These are phyloP conservation scores for Entomortierella parvispora DNA, from an alignment of 192 early-diverging fungal genomes.

Conservation along the genomic window DNA sequence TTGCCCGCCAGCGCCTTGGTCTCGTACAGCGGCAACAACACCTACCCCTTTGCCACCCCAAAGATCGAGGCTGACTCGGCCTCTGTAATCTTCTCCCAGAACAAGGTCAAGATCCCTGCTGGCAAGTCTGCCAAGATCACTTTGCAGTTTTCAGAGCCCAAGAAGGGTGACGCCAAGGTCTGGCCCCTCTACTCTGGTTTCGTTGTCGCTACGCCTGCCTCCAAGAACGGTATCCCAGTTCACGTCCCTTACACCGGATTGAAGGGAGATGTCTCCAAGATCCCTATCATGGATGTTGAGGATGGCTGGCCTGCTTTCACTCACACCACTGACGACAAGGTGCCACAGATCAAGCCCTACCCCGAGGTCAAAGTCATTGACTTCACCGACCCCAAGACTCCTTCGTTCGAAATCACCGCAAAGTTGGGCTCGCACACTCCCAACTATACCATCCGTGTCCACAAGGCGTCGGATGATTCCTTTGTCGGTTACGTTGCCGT, in stretches of 20 bases:
- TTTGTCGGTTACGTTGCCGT: constrained; percentile 2
- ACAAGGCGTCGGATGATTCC: background rate
- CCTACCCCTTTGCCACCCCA: constrained; percentile 15
- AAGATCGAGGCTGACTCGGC: constrained; percentile 33
- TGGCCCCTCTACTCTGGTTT: constrained; percentile 32
- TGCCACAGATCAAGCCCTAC: background rate
- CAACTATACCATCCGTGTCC: constrained; percentile 8
- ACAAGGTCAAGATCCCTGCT: constrained; percentile 40
- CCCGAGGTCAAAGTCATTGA: background rate
- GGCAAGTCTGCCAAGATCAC: constrained; percentile 40
- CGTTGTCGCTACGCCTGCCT: constrained; percentile 17
- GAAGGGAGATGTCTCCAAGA: constrained; percentile 26
- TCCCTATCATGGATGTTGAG: constrained; percentile 29
- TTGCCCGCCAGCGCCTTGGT: constrained; percentile 38
- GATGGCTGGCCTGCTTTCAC: constrained; percentile 9
- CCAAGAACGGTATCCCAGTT: constrained; percentile 16
- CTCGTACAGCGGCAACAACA: constrained; percentile 30
- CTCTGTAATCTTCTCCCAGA: constrained; percentile 35
- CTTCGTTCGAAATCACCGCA: background rate
- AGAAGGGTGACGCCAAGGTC: background rate
- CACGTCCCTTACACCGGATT: constrained; percentile 38
- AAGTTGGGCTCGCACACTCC: constrained; percentile 8
- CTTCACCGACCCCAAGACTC: background rate
- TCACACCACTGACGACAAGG: background rate
- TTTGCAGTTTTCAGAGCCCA: constrained; percentile 52